phyloP scores from a whole-genome alignment of 2,329 filamentous ascomycete genomes.

The Huntiella decipiens region DNA sequence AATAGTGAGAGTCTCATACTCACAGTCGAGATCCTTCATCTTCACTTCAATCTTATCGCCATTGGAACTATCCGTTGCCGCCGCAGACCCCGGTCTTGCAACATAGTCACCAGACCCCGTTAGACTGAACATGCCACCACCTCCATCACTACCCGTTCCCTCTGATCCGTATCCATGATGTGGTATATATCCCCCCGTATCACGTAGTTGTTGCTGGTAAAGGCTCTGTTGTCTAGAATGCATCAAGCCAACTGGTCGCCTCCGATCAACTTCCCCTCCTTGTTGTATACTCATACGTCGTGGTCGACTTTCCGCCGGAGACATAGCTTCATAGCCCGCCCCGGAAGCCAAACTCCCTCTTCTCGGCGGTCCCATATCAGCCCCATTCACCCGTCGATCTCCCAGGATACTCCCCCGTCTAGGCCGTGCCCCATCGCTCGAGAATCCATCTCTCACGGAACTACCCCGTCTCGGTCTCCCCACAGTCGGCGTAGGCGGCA shows the following conservation, averaged over 20 bases:
- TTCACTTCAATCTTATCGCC: conserved; percentile 4
- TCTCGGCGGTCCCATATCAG: neutral
- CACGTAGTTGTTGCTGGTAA: conserved; percentile 3
- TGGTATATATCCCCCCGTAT: neutral
- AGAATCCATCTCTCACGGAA: too few species aligned
- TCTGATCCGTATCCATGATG: too few species aligned
- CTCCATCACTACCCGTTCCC: too few species aligned
- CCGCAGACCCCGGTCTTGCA: conserved; percentile 7
- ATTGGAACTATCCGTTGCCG: conserved; percentile 9
- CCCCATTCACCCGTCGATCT: neutral
- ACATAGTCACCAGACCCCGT: neutral
- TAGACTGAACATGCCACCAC: too few species aligned
- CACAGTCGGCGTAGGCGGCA: neutral
- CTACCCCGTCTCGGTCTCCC: too few species aligned
- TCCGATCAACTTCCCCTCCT: neutral
- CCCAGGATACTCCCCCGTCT: neutral
- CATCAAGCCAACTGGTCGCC: conserved; percentile 1
- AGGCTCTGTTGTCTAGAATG: conserved; percentile 5
- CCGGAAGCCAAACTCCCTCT: neutral
- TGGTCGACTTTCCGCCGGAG: neutral
- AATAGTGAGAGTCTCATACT: conserved; percentile 2
- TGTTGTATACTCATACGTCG: conserved; percentile 2
- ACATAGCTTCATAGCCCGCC: neutral
- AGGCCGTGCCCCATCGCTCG: too few species aligned
- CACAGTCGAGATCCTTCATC: conserved; percentile 6